A percentile compares a stretch with the other conserved stretches of the same genome.
Evolutionary conservation across 164 flowering plant species (phyloP).

Genomic region (Liquidambar formosana): DNA sequence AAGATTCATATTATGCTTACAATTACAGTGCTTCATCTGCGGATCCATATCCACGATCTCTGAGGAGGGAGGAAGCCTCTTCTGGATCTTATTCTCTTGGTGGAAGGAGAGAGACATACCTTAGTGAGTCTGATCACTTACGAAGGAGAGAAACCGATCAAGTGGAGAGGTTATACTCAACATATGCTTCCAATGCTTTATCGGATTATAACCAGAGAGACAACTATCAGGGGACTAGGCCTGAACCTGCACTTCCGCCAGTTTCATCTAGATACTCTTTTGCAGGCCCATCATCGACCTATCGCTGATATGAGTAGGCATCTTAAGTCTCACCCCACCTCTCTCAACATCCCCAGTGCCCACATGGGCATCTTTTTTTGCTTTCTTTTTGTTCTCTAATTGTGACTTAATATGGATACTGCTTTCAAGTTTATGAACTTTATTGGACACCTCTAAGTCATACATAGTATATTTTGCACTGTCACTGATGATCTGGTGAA

Average conservation of each 20-base stretch:
- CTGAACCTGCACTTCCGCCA: conserved; percentile 27
- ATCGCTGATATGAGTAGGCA: conserved; percentile 22
- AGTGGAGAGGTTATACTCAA: conserved; percentile 22
- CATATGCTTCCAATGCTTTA: conserved; percentile 28
- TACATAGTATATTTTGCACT: neutral
- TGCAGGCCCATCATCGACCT: conserved; percentile 42
- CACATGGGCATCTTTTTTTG: too few species aligned
- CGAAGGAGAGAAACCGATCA: conserved; percentile 19
- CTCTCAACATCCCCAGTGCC: too few species aligned
- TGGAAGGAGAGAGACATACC: conserved; percentile 26
- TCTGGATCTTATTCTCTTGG: conserved; percentile 24
- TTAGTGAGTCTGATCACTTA: conserved; percentile 15
- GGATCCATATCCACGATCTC: conserved; percentile 29
- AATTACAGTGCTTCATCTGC: conserved; percentile 24
- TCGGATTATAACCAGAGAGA: conserved; percentile 29
- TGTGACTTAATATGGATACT: too few species aligned
- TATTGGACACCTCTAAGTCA: neutral
- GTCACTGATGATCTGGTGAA: neutral
- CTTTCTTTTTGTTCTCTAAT: too few species aligned
- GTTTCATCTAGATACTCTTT: conserved; percentile 72
- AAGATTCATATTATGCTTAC: conserved; percentile 24
- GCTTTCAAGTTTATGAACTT: too few species aligned
- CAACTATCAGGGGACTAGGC: conserved; percentile 17
- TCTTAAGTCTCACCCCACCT: neutral
- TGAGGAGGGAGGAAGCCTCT: conserved; percentile 26